A percentile compares a stretch with the other conserved stretches of the same genome.
These are phyloP conservation scores for Carex cristatella DNA, from an alignment of 176 grass and related monocot species.

Conservation along the genomic window DNA sequence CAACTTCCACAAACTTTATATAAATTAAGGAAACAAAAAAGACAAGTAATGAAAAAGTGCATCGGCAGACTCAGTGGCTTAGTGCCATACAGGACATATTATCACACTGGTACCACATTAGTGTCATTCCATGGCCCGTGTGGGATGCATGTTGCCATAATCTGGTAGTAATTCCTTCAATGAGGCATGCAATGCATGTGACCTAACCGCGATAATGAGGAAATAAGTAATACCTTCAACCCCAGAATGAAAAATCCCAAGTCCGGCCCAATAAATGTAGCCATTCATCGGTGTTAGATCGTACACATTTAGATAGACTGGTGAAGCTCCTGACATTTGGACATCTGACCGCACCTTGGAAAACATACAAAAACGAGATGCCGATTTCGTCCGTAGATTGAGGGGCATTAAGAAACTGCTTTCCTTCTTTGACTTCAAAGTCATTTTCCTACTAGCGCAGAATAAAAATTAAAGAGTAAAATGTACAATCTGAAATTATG, in stretches of 20 bases:
- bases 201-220: background rate
- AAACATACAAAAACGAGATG: slow-evolving; percentile 22
- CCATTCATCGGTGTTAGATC: slow-evolving; percentile 86
- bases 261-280: slow-evolving; percentile 93
- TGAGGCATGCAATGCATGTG: background rate
- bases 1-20: background rate
- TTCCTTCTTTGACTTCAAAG: slow-evolving; percentile 8
- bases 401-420: slow-evolving; percentile 19
- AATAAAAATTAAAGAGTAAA: background rate
- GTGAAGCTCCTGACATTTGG: slow-evolving; percentile 14
- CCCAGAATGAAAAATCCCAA: slow-evolving; percentile 93
- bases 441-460: slow-evolving; percentile 13
- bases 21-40: background rate
- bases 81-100: background rate
- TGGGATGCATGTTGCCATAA: background rate
- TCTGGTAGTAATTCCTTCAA: background rate
- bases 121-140: background rate
- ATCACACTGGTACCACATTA: background rate
- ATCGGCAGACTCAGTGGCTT: background rate
- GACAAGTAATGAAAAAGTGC: background rate
- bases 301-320: slow-evolving; percentile 77
- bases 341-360: slow-evolving; percentile 21
- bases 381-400: slow-evolving; percentile 13
- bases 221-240: slow-evolving; percentile 54
- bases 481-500: background rate